phyloP scores from a whole-genome alignment of 2,329 filamentous ascomycete species.

The Ophiostoma novo-ulmi region DNA sequence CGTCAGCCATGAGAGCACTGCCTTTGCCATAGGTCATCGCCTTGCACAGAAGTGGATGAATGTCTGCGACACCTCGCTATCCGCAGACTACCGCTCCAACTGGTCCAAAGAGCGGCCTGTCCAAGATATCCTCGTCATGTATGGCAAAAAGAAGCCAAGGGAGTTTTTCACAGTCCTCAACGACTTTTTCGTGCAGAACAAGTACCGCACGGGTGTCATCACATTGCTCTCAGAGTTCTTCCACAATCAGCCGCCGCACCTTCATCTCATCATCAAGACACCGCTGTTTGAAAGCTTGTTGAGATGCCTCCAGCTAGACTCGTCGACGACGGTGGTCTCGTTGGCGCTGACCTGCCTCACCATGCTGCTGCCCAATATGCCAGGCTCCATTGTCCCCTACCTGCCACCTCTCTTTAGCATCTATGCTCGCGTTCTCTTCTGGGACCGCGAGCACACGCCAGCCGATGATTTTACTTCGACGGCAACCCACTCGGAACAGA shows the following conservation, averaged over 20 bases:
- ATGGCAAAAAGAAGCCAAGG: slow-evolving; percentile 64
- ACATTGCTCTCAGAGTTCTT: slow-evolving; percentile 68
- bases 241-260: slow-evolving; percentile 69
- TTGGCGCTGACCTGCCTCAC: slow-evolving; percentile 68
- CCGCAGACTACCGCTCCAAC: slow-evolving; percentile 36
- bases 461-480: slow-evolving; percentile 33
- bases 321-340: slow-evolving; percentile 70
- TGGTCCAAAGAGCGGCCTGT: slow-evolving; percentile 48
- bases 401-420: slow-evolving; percentile 74
- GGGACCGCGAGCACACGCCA: slow-evolving; percentile 55
- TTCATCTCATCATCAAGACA: slow-evolving; percentile 68
- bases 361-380: slow-evolving; percentile 80
- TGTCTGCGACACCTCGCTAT: slow-evolving; percentile 37
- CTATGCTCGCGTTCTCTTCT: slow-evolving; percentile 74
- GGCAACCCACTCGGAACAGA: slow-evolving; percentile 15
- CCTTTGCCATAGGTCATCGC: slow-evolving; percentile 51
- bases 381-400: slow-evolving; percentile 62
- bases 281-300: slow-evolving; percentile 66
- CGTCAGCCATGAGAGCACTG: slow-evolving; percentile 34
- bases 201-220: slow-evolving; percentile 59
- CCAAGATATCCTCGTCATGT: slow-evolving; percentile 50
- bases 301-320: slow-evolving; percentile 69
- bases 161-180: slow-evolving; percentile 47
- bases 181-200: slow-evolving; percentile 58
- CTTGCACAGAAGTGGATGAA: slow-evolving; percentile 55